phyloP scores from a whole-genome alignment of 2,329 filamentous ascomycete genomes.

The Pseudocercospora musae region DNA sequence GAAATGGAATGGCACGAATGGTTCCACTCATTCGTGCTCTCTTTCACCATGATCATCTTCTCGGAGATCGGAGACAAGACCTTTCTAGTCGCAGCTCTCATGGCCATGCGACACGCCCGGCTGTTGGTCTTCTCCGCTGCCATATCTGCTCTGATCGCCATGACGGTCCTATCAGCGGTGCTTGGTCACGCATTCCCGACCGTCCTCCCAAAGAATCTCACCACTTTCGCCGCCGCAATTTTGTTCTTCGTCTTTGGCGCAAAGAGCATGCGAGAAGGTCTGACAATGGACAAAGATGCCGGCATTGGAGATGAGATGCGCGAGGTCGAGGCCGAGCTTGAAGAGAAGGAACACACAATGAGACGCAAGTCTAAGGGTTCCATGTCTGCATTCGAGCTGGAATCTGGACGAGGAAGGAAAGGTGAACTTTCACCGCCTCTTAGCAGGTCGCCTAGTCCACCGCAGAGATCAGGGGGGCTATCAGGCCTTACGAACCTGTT shows the following conservation, averaged over 20 bases:
- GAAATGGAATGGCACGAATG: constrained; percentile 33
- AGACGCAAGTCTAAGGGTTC: constrained; percentile 63
- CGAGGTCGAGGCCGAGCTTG: constrained; percentile 89
- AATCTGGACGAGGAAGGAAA: constrained; percentile 34
- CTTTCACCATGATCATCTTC: constrained; percentile 94
- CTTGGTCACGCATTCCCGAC: constrained; percentile 89
- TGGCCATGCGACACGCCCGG: constrained; percentile 98
- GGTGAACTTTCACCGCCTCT: constrained; percentile 27
- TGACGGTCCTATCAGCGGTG: constrained; percentile 92
- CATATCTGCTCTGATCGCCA: constrained; percentile 80
- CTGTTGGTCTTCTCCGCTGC: constrained; percentile 91
- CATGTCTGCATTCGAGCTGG: constrained; percentile 57
- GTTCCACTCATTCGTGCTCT: constrained; percentile 83
- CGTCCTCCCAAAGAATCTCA: constrained; percentile 84
- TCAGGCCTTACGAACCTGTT: constrained; percentile 79
- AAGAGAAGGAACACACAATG: constrained; percentile 77
- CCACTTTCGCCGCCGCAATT: constrained; percentile 77
- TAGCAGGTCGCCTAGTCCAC: constrained; percentile 29
- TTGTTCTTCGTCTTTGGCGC: constrained; percentile 88
- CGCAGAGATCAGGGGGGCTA: constrained; percentile 20
- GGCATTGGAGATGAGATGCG: constrained; percentile 97
- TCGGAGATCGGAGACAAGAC: constrained; percentile 98
- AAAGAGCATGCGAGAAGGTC: constrained; percentile 79
- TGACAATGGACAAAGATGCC: constrained; percentile 83
- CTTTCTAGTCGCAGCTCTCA: constrained; percentile 91